Evolutionary conservation across 1,139 yeast species (phyloP), one percentile per base, ranked within the genome.

Genomic region (Protomyces inundatus): DNA sequence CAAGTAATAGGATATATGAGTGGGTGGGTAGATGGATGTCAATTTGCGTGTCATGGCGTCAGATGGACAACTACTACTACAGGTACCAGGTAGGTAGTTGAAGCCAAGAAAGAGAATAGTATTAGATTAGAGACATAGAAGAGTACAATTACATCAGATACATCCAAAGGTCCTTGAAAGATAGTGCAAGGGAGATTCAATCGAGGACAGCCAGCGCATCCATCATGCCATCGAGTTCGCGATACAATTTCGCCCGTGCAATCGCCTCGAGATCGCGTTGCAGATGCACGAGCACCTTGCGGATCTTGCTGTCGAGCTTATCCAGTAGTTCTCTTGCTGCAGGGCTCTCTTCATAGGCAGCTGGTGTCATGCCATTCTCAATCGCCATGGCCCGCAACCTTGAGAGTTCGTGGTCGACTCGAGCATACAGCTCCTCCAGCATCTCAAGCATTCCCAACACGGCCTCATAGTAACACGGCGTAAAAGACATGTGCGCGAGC

Each of bases 201-300:
- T 42, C 48, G 16, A 42, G 16, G 32, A 42, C 32, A 10, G 48
- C 48, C 32, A 42, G 32, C 32, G 48, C n/a, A 14, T 42, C 48
- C 62, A 58, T 58, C 33, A 58, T 48, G 37, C 45, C 46, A 35
- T 42, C 52, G 35, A 58, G 56, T 52, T 58, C 62, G 45, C 52
- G 54, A 34, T 51, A 30, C 34, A 58, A 42, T n/a, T 52, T 58
- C 7, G 55, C 45, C 14, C 62, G 51, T 9, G 62, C 62, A 36
- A 58, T 7, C n/a, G 34, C 37, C 14, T 58, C 62, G 2, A 58
- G 16, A 37, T 58, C 62, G 32, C 54, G 45, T 39, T 58, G 62
- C 36, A 58, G 23, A 32, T 39, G 33, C 16, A 14, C 7, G 3
- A 58, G 53, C 9, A 58, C 7, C 36, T 42, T 51, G 23, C 36